These are phyloP conservation scores for Colletotrichum costaricense DNA, from an alignment of 2,329 filamentous ascomycete genomes.

Conservation along the genomic window DNA sequence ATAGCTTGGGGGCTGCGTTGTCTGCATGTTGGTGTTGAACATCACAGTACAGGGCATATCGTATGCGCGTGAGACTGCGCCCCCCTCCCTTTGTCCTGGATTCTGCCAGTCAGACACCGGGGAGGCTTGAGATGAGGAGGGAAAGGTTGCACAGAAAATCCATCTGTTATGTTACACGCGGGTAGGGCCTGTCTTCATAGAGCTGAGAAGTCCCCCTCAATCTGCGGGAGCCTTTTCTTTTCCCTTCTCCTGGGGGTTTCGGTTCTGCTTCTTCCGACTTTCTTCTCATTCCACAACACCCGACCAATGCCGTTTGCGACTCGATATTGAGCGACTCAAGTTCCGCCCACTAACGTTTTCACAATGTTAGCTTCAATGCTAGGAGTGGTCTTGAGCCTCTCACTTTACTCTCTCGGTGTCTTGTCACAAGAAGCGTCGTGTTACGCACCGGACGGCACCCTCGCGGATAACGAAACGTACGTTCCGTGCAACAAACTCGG, in stretches of 20 bases:
- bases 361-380: conserved; percentile 6
- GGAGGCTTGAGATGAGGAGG: background rate
- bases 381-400: conserved; percentile 3
- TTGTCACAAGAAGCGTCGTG: conserved; percentile 35
- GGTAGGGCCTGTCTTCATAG: conserved; percentile 11
- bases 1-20: conserved; percentile 1
- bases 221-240: background rate
- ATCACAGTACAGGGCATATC: conserved; percentile 2
- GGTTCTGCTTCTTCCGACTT: conserved; percentile 1
- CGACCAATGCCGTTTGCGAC: background rate
- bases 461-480: conserved; percentile 42
- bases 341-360: background rate
- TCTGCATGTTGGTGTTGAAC: background rate
- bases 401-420: background rate
- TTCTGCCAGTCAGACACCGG: conserved; percentile 5
- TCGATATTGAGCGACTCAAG: background rate
- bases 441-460: conserved; percentile 44
- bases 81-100: background rate
- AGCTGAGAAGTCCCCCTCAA: background rate
- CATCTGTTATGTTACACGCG: background rate
- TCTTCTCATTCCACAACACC: background rate
- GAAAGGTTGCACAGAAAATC: background rate
- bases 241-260: background rate
- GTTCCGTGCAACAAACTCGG: conserved; percentile 48
- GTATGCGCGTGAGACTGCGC: conserved; percentile 26